Evolutionary conservation across 2,329 filamentous ascomycete species (phyloP).

Genomic region (Penicillium sp.): DNA sequence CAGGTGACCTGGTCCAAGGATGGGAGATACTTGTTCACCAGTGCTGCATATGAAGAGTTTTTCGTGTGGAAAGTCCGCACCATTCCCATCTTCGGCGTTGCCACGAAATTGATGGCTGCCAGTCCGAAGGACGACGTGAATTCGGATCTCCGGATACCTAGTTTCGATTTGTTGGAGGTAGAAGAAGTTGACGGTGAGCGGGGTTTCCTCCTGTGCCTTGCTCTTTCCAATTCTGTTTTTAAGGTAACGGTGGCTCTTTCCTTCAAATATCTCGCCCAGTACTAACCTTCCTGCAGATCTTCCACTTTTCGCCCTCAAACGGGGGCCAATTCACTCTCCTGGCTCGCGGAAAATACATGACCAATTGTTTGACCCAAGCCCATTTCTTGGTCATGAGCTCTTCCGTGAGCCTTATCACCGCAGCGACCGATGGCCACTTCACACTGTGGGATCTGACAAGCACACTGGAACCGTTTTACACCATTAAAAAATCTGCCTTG

Average conservation of each 20-base stretch:
- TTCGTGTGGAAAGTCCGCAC: constrained; percentile 72
- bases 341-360: constrained; percentile 62
- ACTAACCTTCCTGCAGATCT: constrained; percentile 41
- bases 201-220: constrained; percentile 65
- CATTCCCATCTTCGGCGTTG: constrained; percentile 55
- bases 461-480: constrained; percentile 32
- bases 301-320: constrained; percentile 39
- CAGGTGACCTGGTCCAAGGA: constrained; percentile 70
- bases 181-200: constrained; percentile 25
- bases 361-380: constrained; percentile 72
- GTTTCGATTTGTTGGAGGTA: constrained; percentile 62
- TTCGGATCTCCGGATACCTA: constrained; percentile 75
- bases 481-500: constrained; percentile 21
- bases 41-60: constrained; percentile 84
- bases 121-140: constrained; percentile 51
- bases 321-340: constrained; percentile 44
- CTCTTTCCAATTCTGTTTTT: constrained; percentile 79
- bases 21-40: constrained; percentile 74
- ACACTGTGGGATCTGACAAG: constrained; percentile 57
- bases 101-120: constrained; percentile 53
- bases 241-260: constrained; percentile 47
- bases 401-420: constrained; percentile 56
- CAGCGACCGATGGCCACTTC: constrained; percentile 78
- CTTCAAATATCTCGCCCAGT: neutral
- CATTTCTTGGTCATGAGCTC: constrained; percentile 41